These are phyloP conservation scores for Brassica balearica DNA, from an alignment of 441 rosid species.

Conservation along the genomic window DNA sequence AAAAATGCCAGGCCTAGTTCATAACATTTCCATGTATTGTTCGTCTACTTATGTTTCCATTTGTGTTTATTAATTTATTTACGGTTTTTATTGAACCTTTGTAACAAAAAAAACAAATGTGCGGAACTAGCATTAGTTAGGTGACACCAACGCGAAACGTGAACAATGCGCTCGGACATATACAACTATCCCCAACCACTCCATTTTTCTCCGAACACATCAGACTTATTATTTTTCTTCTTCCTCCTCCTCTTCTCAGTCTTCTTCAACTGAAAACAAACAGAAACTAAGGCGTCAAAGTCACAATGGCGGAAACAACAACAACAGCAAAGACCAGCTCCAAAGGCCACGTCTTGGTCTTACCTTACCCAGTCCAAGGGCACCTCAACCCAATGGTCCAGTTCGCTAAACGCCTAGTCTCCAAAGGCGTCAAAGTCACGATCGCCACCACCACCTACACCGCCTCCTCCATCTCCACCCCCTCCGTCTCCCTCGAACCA, in stretches of 20 bases:
- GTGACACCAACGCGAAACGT: background rate
- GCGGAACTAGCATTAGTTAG: background rate
- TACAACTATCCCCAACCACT: no score
- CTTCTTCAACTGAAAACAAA: background rate
- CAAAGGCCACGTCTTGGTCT: conserved; percentile 56
- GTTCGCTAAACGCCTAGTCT: conserved; percentile 73
- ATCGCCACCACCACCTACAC: conserved; percentile 72
- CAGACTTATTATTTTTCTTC: no score
- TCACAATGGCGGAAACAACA: conserved; percentile 20
- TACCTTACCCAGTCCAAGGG: conserved; percentile 85
- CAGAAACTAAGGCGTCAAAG: background rate
- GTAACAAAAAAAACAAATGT: background rate
- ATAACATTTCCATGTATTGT: no score
- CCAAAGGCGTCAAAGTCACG: conserved; percentile 67
- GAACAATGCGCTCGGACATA: background rate
- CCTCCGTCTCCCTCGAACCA: conserved; percentile 54
- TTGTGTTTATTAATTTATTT: no score
- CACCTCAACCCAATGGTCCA: conserved; percentile 88
- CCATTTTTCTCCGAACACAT: no score
- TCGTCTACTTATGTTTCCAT: no score
- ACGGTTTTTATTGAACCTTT: no score
- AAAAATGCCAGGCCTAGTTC: no score
- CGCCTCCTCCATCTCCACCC: conserved; percentile 49
- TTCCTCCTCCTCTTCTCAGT: no score
- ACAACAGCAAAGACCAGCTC: background rate